Evolutionary conservation across 1,284 basidiomycete species (phyloP).

Genomic region (Sanghuangporus sanghuang): DNA sequence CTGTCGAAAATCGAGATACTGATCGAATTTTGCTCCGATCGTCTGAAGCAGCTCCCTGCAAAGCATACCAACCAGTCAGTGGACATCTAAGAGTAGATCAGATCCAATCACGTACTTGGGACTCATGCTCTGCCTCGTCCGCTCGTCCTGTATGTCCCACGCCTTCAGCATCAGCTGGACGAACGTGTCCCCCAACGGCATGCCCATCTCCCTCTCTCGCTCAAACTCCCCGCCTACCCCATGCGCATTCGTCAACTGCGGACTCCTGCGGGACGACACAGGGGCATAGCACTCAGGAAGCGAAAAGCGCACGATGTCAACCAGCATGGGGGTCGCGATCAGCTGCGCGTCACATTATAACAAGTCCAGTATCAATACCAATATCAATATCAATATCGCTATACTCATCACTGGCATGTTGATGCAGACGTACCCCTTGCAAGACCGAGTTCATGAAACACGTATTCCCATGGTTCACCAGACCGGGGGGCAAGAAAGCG

Average conservation of each 20-base stretch:
- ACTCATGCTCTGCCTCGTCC: conserved; percentile 46
- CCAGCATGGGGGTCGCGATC: conserved; percentile 58
- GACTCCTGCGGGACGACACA: conserved; percentile 47
- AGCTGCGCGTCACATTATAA: conserved; percentile 35
- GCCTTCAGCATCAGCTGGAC: conserved; percentile 43
- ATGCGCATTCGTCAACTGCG: conserved; percentile 62
- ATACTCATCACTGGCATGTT: background rate
- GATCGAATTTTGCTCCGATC: conserved; percentile 84
- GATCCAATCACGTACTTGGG: conserved; percentile 47
- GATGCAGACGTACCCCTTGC: conserved; percentile 44
- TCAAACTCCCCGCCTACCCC: conserved; percentile 46
- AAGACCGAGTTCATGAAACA: conserved; percentile 92
- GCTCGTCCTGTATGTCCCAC: conserved; percentile 53
- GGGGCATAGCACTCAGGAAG: conserved; percentile 36
- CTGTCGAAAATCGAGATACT: conserved; percentile 88
- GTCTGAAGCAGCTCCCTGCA: conserved; percentile 53
- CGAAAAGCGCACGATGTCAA: conserved; percentile 54
- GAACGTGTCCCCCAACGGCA: conserved; percentile 36
- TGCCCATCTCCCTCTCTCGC: conserved; percentile 45
- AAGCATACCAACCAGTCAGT: conserved; percentile 5
- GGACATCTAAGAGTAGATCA: background rate
- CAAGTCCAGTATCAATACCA: conserved; percentile 3
- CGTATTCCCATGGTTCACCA: conserved; percentile 85
- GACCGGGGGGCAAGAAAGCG: conserved; percentile 64
- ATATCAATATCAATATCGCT: background rate